phyloP scores from a whole-genome alignment of 352 stramenopile genomes.

The Plasmopara viticola region DNA sequence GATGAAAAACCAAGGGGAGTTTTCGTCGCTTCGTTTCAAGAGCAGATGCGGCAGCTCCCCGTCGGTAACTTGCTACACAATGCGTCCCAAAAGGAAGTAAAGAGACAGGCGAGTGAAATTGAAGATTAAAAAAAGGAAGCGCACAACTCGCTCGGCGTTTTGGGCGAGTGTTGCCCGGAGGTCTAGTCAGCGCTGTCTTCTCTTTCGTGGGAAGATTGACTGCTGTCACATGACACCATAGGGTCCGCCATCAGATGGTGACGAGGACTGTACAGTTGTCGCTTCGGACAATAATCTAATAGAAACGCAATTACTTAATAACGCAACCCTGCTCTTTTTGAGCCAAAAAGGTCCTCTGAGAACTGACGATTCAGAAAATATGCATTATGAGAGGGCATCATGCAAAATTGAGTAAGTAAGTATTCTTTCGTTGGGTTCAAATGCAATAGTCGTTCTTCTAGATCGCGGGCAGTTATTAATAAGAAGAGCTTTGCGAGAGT shows the following conservation, averaged over 20 bases:
- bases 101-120: conserved; percentile 7
- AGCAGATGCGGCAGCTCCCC: conserved; percentile 3
- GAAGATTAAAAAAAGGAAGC: not conserved
- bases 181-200: conserved; percentile 9
- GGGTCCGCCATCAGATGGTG: conserved; percentile 10
- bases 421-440: too few relatives aligned
- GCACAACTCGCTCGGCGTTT: conserved; percentile 8
- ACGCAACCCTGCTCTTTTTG: too few relatives aligned
- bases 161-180: conserved; percentile 4
- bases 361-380: too few relatives aligned
- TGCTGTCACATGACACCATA: conserved; percentile 12
- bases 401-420: too few relatives aligned
- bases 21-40: conserved; percentile 4
- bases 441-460: too few relatives aligned
- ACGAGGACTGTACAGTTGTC: conserved; percentile 5
- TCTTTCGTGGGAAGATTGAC: conserved; percentile 15
- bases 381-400: too few relatives aligned
- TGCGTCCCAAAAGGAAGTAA: conserved; percentile 1
- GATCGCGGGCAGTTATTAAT: too few relatives aligned
- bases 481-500: too few relatives aligned
- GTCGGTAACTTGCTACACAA: conserved; percentile 5
- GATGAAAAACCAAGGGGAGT: conserved; percentile 11
- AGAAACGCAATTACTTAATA: too few relatives aligned
- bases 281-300: too few relatives aligned
- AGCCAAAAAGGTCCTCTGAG: too few relatives aligned